A percentile compares a stretch with the other conserved stretches of the same genome.
Evolutionary conservation across 768 basidiomycete species (phyloP).

Genomic region (Calocybe gangraenosa): DNA sequence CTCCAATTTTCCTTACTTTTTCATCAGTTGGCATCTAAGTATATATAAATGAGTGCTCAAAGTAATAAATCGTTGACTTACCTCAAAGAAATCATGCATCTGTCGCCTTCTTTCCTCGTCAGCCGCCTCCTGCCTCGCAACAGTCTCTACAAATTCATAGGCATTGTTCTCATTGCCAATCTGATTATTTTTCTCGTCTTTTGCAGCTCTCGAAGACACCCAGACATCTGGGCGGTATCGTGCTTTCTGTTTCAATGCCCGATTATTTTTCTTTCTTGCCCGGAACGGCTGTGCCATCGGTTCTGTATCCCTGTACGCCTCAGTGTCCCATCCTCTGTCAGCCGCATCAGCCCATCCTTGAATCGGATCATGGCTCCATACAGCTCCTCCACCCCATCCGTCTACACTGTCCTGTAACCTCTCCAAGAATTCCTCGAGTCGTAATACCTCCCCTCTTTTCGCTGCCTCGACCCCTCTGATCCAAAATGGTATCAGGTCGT

Average conservation of each 20-base stretch:
- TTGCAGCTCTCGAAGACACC: no score
- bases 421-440: constrained; percentile 43
- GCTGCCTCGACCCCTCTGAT: constrained; percentile 43
- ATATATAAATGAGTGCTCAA: no score
- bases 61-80: no score
- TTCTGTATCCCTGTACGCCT: neutral
- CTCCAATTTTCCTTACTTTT: constrained; percentile 48
- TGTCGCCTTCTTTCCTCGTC: constrained; percentile 32
- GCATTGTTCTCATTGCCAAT: constrained; percentile 8
- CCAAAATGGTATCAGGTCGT: constrained; percentile 54
- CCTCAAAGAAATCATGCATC: constrained; percentile 53
- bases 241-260: neutral
- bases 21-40: constrained; percentile 58
- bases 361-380: constrained; percentile 11
- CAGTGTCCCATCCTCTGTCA: neutral
- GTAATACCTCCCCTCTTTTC: constrained; percentile 37
- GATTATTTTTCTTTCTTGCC: neutral
- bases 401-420: constrained; percentile 27
- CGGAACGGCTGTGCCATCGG: neutral
- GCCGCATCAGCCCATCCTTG: constrained; percentile 1
- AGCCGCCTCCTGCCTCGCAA: constrained; percentile 36
- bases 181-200: neutral
- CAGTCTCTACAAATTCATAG: constrained; percentile 40
- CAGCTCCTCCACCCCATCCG: constrained; percentile 18
- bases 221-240: neutral